Conservation (phyloP, 305 asterid genomes). For the Caryopteris hybrid region DNA sequence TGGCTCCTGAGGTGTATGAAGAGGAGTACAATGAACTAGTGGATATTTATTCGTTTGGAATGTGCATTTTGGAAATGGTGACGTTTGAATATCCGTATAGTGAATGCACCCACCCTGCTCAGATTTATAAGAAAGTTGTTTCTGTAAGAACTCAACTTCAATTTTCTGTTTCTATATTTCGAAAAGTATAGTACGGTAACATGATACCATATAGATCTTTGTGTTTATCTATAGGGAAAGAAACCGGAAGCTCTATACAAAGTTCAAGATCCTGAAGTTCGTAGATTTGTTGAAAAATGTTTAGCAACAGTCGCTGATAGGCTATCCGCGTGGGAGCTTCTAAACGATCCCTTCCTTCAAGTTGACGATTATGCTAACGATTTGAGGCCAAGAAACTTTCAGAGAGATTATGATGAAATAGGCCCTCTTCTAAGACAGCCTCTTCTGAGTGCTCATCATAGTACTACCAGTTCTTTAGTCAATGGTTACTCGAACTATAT, state of each 20-base stretch:
- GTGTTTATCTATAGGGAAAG: conserved; percentile 49
- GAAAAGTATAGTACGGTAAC: background rate
- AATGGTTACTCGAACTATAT: conserved; percentile 48
- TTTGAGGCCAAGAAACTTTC: conserved; percentile 40
- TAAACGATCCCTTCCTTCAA: conserved; percentile 76
- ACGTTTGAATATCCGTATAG: conserved; percentile 77
- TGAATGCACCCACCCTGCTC: conserved; percentile 80
- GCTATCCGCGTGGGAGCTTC: conserved; percentile 81
- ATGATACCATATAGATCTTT: background rate
- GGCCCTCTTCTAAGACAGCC: conserved; percentile 40
- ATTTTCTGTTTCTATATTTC: background rate
- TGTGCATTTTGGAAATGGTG: conserved; percentile 82
- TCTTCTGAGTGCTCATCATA: conserved; percentile 36
- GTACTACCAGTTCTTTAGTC: conserved; percentile 36
- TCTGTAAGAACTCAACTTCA: conserved; percentile 43
- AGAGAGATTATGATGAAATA: conserved; percentile 38
- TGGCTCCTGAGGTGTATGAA: conserved; percentile 84
- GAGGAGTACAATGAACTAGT: conserved; percentile 81
- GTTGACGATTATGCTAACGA: conserved; percentile 45
- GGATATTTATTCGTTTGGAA: conserved; percentile 74
- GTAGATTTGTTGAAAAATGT: conserved; percentile 88
- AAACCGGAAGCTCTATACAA: conserved; percentile 77
- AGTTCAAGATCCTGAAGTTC: conserved; percentile 75
- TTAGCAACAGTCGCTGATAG: conserved; percentile 64
- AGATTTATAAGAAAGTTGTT: conserved; percentile 69